Evolutionary conservation across 768 basidiomycete genomes (phyloP).

Genomic region (Panellus pusillus): DNA sequence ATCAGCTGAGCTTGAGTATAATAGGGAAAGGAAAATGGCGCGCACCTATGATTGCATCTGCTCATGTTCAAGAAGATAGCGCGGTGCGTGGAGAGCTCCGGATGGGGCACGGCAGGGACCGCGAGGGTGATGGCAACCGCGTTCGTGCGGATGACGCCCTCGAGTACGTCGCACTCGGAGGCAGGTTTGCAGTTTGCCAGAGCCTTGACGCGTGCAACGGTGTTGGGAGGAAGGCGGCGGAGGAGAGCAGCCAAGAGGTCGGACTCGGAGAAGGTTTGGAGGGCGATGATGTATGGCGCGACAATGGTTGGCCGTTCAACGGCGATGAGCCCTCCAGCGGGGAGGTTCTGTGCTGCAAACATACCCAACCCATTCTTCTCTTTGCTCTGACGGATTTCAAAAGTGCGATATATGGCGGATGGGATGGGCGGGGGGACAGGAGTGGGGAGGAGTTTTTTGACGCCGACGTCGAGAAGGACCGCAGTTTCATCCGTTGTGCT

Average conservation of each 20-base stretch:
- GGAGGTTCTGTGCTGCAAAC: conserved; percentile 26
- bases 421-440: not conserved
- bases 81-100: conserved; percentile 32
- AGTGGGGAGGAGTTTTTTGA: conserved; percentile 27
- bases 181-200: conserved; percentile 24
- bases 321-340: conserved; percentile 25
- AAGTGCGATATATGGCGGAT: not conserved
- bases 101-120: conserved; percentile 24
- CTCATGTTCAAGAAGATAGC: conserved; percentile 38
- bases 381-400: conserved; percentile 11
- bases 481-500: conserved; percentile 23
- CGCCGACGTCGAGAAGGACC: conserved; percentile 32
- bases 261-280: conserved; percentile 13
- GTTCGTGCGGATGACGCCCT: conserved; percentile 33
- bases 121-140: conserved; percentile 33
- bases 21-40: not conserved
- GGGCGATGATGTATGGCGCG: conserved; percentile 34
- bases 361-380: conserved; percentile 27
- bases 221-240: conserved; percentile 26
- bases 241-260: conserved; percentile 35
- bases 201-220: conserved; percentile 29
- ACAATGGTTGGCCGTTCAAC: conserved; percentile 42
- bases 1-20: not conserved
- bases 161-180: conserved; percentile 19
- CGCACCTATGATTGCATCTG: conserved; percentile 42